Conservation (phyloP, 306 rosid species). For the Calophaca sinica region DNA sequence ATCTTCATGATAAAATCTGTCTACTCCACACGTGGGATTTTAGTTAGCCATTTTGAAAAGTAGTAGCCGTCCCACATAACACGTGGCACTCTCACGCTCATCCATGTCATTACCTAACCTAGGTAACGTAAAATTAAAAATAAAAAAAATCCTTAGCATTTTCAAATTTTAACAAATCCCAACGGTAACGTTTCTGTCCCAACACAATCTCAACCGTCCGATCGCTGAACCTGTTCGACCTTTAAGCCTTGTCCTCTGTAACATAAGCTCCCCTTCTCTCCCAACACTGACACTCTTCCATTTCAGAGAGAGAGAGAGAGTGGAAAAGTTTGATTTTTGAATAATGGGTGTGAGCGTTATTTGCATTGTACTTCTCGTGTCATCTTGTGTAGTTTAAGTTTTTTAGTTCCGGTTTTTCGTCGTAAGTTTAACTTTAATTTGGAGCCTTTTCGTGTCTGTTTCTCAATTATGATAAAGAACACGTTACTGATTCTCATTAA, state of each 20-base stretch:
- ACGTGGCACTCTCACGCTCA: conserved; percentile 44
- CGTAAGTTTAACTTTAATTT: conserved; percentile 40
- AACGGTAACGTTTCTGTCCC: conserved; percentile 72
- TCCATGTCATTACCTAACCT: conserved; percentile 51
- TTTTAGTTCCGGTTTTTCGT: conserved; percentile 29
- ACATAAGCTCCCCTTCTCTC: neutral
- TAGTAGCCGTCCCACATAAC: conserved; percentile 44
- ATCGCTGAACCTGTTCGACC: conserved; percentile 49
- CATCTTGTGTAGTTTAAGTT: conserved; percentile 45
- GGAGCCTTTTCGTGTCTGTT: conserved; percentile 49
- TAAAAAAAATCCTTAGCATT: conserved; percentile 46
- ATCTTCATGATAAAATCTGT: conserved; percentile 36
- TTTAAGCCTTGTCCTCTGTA: conserved; percentile 35
- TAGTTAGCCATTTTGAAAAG: conserved; percentile 42
- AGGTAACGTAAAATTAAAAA: conserved; percentile 40
- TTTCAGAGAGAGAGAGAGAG: conserved; percentile 38
- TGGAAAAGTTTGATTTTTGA: conserved; percentile 70
- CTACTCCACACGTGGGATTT: conserved; percentile 65
- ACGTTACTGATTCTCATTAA: conserved; percentile 48
- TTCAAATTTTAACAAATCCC: conserved; percentile 66
- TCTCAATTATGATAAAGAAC: conserved; percentile 45
- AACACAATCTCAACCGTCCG: conserved; percentile 53
- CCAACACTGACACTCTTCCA: conserved; percentile 39
- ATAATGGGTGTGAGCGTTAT: conserved; percentile 50
- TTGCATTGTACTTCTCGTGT: conserved; percentile 32